Conservation (phyloP, 331 rosid species). For the Rosa hybrid region DNA sequence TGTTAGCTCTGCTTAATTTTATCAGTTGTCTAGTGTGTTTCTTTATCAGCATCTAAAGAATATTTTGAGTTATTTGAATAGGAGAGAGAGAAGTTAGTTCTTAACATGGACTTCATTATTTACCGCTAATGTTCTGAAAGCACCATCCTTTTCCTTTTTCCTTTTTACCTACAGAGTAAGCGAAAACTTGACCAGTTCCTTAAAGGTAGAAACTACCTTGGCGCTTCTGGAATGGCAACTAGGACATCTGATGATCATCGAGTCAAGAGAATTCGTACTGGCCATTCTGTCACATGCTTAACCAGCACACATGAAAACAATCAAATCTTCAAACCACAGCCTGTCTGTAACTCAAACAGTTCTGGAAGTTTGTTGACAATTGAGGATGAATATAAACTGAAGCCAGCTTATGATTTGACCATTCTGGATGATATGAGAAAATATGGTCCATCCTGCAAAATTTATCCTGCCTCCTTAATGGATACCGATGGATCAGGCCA, state of each 20-base stretch:
- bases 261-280: constrained; percentile 10
- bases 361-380: constrained; percentile 16
- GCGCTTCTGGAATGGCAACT: constrained; percentile 14
- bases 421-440: neutral
- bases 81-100: neutral
- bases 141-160: neutral
- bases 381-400: constrained; percentile 12
- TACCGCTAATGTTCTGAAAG: constrained; percentile 2
- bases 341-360: constrained; percentile 9
- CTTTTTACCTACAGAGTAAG: constrained; percentile 30
- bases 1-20: neutral
- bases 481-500: neutral
- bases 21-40: neutral
- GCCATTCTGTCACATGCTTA: constrained; percentile 9
- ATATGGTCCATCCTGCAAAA: constrained; percentile 1
- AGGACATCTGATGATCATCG: constrained; percentile 15
- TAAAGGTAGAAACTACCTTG: constrained; percentile 4
- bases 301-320: neutral
- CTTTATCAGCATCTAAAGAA: neutral
- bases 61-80: neutral
- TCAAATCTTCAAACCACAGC: neutral
- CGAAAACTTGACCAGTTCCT: constrained; percentile 20
- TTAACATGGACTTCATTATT: constrained; percentile 2
- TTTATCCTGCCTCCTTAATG: neutral
- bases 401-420: constrained; percentile 11